Evolutionary conservation across 495 filamentous ascomycete species (phyloP), one percentile per base, ranked within the genome.

Genomic region (Apiosordaria backusii): DNA sequence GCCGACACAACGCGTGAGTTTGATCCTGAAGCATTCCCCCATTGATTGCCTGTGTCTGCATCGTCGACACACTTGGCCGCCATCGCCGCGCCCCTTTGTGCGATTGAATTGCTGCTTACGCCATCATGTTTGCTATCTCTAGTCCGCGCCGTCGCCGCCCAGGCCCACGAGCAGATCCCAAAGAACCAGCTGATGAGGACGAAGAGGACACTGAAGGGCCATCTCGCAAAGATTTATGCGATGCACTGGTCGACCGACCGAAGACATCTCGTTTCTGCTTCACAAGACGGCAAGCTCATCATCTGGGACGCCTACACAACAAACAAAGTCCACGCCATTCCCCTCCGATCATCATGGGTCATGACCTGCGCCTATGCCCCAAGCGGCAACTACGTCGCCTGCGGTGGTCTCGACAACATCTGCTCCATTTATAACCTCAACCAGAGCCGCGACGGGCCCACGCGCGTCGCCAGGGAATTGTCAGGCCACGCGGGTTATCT

Each of bases 171-270:
- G 65, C 77, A 89, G 63, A 85, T 99, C 71, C 96, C 93, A 60
- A 89, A 90, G 74, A 94, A 93, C 74, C 90, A 91, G 73, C 70
- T 86, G 74, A 98, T 99, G 95, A 96, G 92, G 83, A 89, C 93
- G 66, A 92, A 94, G 79, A 90, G 92, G 75, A 96, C 92, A 40
- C 81, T 99, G 65, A 98, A 98, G 82, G 95, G 95, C 57, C 95
- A 99, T 86, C 81, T 99, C 35, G 95, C 95, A 64, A 99, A 99
- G 82, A 99, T 99, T 70, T 99, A 99, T 79, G 93, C 95, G 68
- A 99, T 99, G 95, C 96, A 99, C 82, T 99, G 95, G 95, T 98
- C 96, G 21, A 99, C 96, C 66, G 95, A 99, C 81, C 89, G 95
- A 74, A 91, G 95, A 79, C 96, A 98, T 80, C 87, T 99, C 65